Evolutionary conservation across 2,329 filamentous ascomycete species (phyloP).

Genomic region (Paraphoma sp.): DNA sequence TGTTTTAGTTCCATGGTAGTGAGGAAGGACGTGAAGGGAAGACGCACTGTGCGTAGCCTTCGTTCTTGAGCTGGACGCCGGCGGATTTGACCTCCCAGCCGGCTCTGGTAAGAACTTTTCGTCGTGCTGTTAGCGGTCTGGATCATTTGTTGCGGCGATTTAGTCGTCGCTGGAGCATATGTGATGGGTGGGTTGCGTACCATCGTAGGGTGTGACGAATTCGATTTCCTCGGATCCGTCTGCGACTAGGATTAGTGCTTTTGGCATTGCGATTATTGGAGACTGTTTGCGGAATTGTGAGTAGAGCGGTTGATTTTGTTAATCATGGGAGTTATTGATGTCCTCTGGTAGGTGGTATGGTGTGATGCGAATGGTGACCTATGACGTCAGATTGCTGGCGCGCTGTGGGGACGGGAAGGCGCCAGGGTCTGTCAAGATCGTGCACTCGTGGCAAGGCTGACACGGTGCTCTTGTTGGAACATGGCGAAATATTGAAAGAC

Average conservation of each 20-base stretch:
- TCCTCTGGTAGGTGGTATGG: not conserved
- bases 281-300: not conserved
- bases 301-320: not conserved
- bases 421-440: not conserved
- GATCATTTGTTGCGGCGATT: too few species aligned
- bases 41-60: slow-evolving; percentile 37
- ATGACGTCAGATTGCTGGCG: slow-evolving; percentile 17
- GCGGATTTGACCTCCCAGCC: slow-evolving; percentile 46
- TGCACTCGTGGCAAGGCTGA: not conserved
- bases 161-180: not conserved
- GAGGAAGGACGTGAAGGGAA: not conserved
- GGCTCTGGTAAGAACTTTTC: slow-evolving; percentile 46
- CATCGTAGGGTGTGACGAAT: slow-evolving; percentile 50
- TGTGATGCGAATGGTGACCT: not conserved
- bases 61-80: slow-evolving; percentile 44
- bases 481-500: not conserved
- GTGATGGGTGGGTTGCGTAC: slow-evolving; percentile 18
- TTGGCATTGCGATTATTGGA: slow-evolving; percentile 28
- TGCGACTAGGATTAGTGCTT: slow-evolving; percentile 47
- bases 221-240: slow-evolving; percentile 52
- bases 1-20: not conserved
- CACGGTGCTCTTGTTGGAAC: not conserved
- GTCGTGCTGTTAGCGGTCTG: too few species aligned
- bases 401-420: slow-evolving; percentile 5
- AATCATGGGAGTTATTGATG: not conserved